These are phyloP conservation scores for Lachancea mirantina DNA, from an alignment of 805 yeast species.

Conservation along the genomic window DNA sequence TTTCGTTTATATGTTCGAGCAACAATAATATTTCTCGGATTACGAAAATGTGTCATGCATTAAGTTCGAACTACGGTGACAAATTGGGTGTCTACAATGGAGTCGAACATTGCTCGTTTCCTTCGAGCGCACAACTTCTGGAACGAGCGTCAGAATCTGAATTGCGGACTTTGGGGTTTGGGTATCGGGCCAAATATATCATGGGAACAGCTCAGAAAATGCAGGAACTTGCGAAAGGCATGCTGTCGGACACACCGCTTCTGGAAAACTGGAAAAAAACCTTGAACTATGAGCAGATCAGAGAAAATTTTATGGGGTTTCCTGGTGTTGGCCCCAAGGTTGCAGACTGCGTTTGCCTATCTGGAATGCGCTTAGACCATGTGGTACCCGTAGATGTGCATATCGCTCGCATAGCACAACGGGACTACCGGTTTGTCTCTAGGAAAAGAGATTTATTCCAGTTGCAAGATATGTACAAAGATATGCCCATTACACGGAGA, in stretches of 20 bases:
- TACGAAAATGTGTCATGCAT: constrained; percentile 80
- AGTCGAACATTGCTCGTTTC: constrained; percentile 62
- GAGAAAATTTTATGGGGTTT: constrained; percentile 46
- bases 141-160: constrained; percentile 36
- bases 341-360: constrained; percentile 89
- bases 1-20: constrained; percentile 91
- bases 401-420: constrained; percentile 78
- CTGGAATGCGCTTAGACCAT: constrained; percentile 51
- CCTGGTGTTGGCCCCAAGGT: constrained; percentile 96
- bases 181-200: constrained; percentile 87
- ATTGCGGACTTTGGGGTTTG: constrained; percentile 54
- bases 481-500: constrained; percentile 25
- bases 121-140: constrained; percentile 50
- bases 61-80: constrained; percentile 66
- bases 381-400: constrained; percentile 96
- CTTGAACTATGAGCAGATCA: constrained; percentile 35
- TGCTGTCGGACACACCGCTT: constrained; percentile 28
- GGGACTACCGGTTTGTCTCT: constrained; percentile 58
- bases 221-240: constrained; percentile 29
- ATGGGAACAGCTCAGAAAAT: constrained; percentile 64
- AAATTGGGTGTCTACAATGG: constrained; percentile 48
- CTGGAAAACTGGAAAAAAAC: constrained; percentile 32
- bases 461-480: constrained; percentile 22
- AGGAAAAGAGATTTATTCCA: constrained; percentile 27
- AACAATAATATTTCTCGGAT: constrained; percentile 92